Evolutionary conservation across 2,329 filamentous ascomycete genomes (phyloP).

Genomic region (Aureobasidium lini): DNA sequence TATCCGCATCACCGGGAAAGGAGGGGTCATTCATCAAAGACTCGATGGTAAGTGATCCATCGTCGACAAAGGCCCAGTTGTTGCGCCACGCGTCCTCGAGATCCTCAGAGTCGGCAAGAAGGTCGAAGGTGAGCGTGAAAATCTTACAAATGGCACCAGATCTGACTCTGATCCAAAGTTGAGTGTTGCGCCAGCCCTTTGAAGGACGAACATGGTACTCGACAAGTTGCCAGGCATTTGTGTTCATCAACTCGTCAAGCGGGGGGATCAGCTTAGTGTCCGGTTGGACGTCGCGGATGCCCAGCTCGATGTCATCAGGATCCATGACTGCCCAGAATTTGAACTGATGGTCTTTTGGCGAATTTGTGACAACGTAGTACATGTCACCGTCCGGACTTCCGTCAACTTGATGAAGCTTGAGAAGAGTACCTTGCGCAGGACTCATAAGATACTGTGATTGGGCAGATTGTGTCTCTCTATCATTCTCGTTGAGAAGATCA

Average conservation of each 20-base stretch:
- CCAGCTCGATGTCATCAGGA: slow-evolving; percentile 48
- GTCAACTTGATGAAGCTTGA: slow-evolving; percentile 60
- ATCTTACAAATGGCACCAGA: slow-evolving; percentile 53
- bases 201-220: slow-evolving; percentile 37
- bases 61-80: slow-evolving; percentile 40
- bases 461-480: slow-evolving; percentile 51
- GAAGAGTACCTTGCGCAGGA: slow-evolving; percentile 66
- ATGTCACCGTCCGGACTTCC: slow-evolving; percentile 48
- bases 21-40: slow-evolving; percentile 30
- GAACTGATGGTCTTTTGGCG: slow-evolving; percentile 82
- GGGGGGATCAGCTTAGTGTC: slow-evolving; percentile 57
- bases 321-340: slow-evolving; percentile 81
- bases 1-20: slow-evolving; percentile 30
- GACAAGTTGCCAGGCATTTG: slow-evolving; percentile 45
- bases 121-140: slow-evolving; percentile 65
- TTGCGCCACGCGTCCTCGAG: slow-evolving; percentile 62
- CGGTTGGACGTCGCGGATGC: slow-evolving; percentile 66
- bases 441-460: slow-evolving; percentile 68
- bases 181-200: slow-evolving; percentile 31
- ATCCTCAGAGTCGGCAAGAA: slow-evolving; percentile 45
- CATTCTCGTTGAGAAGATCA: slow-evolving; percentile 63
- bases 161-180: slow-evolving; percentile 45
- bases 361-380: slow-evolving; percentile 72
- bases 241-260: slow-evolving; percentile 42
- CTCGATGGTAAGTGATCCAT: slow-evolving; percentile 35